phyloP scores from a whole-genome alignment of 208 protist species.

The Balamuthia mandrillaris region DNA sequence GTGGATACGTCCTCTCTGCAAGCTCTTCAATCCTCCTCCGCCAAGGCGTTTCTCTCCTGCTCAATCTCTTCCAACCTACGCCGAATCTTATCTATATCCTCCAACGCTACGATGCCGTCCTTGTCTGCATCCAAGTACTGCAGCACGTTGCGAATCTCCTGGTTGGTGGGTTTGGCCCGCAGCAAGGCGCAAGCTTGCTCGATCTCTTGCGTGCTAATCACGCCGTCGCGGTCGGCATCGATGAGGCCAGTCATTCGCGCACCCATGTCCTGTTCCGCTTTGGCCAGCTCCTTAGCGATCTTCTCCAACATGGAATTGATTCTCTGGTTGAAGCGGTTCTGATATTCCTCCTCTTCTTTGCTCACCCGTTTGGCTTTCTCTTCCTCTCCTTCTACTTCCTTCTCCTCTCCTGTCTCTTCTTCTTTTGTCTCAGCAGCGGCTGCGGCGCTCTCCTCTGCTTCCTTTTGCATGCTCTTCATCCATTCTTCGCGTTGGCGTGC shows the following conservation, averaged over 20 bases:
- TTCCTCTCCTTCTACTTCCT: no score
- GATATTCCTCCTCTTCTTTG: no score
- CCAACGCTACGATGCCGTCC: constrained; percentile 1
- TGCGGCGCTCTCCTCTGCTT: background rate
- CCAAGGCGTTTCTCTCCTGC: background rate
- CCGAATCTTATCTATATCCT: constrained; percentile 10
- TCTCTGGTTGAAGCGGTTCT: constrained; percentile 1
- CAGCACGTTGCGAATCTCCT: constrained; percentile 28
- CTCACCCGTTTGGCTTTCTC: no score
- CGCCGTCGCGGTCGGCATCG: constrained; percentile 31
- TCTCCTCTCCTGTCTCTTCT: no score
- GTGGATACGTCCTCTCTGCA: no score
- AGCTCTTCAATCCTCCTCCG: constrained; percentile 1
- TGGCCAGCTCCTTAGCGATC: background rate
- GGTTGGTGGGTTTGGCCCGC: background rate
- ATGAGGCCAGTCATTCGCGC: constrained; percentile 22
- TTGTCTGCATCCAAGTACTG: constrained; percentile 10
- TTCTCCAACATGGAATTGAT: background rate
- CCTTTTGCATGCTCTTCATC: background rate
- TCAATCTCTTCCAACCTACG: background rate
- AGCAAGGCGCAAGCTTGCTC: background rate
- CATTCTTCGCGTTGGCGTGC: no score
- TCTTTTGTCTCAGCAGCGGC: no score
- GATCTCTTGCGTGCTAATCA: constrained; percentile 26
- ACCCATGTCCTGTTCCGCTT: background rate